Percentiles rank a stretch among this genome's conserved stretches.
Conservation (phyloP, 2,329 filamentous ascomycete species). For the Coniochaeta prunicola region DNA sequence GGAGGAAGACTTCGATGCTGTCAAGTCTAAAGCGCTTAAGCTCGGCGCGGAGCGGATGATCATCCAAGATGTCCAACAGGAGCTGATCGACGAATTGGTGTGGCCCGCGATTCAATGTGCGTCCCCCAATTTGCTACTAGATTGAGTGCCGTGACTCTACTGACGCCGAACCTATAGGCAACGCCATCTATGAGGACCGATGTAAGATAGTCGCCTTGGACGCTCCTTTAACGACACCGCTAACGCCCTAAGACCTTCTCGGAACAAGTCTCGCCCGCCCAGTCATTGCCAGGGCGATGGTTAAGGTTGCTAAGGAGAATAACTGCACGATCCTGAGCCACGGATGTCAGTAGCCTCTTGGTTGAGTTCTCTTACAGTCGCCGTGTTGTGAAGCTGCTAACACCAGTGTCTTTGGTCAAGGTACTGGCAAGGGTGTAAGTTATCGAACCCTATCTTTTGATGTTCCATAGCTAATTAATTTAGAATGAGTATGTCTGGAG, state of each 20-base stretch:
- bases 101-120: slow-evolving; percentile 68
- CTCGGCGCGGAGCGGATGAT: slow-evolving; percentile 61
- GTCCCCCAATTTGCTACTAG: background rate
- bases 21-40: slow-evolving; percentile 53
- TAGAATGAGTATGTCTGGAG: background rate
- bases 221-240: slow-evolving; percentile 4
- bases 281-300: slow-evolving; percentile 62
- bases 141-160: background rate
- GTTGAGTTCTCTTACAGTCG: background rate
- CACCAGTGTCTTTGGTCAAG: background rate
- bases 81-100: slow-evolving; percentile 76
- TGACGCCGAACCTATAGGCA: slow-evolving; percentile 17
- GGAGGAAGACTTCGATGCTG: slow-evolving; percentile 67
- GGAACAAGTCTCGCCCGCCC: slow-evolving; percentile 61
- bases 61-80: slow-evolving; percentile 58
- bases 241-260: slow-evolving; percentile 19
- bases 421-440: slow-evolving; percentile 43
- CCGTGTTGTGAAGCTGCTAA: background rate
- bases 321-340: slow-evolving; percentile 44
- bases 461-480: background rate
- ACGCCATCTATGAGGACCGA: slow-evolving; percentile 60
- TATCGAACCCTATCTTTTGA: slow-evolving; percentile 1
- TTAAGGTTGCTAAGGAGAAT: slow-evolving; percentile 55
- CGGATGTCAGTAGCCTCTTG: slow-evolving; percentile 30
- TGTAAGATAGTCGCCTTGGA: background rate